A percentile compares a stretch with the other conserved stretches of the same genome.
Conservation (phyloP, 139 green algal genomes). For the Nannochloris sp. region DNA sequence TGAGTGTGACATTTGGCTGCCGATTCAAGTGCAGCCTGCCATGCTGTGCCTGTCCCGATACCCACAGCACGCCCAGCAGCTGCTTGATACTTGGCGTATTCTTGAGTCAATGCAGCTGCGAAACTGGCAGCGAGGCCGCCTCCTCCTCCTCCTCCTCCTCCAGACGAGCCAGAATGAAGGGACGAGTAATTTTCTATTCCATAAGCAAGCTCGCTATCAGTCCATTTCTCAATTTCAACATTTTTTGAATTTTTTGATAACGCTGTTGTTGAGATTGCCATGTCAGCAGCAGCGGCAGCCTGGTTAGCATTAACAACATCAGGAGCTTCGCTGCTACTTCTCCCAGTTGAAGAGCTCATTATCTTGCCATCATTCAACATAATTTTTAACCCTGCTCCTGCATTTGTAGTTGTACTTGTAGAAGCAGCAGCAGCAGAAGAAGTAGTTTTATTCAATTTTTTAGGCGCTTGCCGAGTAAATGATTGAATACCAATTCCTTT, state of each 20-base stretch:
- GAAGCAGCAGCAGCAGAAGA: not conserved
- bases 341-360: too few species aligned
- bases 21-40: conserved; percentile 53
- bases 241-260: too few species aligned
- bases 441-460: not conserved
- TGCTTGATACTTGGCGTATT: conserved; percentile 43
- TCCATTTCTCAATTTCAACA: too few species aligned
- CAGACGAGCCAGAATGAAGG: too few species aligned
- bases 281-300: too few species aligned
- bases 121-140: conserved; percentile 1
- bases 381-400: not conserved
- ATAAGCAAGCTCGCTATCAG: too few species aligned
- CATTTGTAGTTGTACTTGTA: not conserved
- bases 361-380: conserved; percentile 1
- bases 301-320: too few species aligned
- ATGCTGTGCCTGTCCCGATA: conserved; percentile 52
- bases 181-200: too few species aligned
- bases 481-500: conserved; percentile 63
- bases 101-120: conserved; percentile 21
- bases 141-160: not conserved
- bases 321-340: too few species aligned
- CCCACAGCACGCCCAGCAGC: conserved; percentile 40
- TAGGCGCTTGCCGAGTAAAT: conserved; percentile 30
- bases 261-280: too few species aligned
- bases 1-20: conserved; percentile 30